Evolutionary conservation across 2,329 filamentous ascomycete genomes (phyloP), one percentile per base, ranked within the genome.

Genomic region (Sclerotinia trifoliorum): DNA sequence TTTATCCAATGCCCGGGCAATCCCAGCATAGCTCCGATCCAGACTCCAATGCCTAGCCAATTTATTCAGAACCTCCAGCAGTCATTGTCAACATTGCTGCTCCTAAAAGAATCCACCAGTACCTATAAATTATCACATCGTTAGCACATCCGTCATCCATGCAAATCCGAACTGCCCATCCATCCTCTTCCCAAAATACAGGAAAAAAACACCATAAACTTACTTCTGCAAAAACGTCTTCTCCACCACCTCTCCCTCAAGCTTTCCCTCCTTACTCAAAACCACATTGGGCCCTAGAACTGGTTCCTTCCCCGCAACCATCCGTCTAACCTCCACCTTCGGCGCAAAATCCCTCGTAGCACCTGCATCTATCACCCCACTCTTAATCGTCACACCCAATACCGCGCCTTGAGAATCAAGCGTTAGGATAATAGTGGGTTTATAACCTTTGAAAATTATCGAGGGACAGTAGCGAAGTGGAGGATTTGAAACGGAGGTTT

Each of bases 221-320:
- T 81, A 90, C 88, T 88, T 90, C 78, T 90, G 88, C 68, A 90
- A 76, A 70, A 90, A 82, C 1, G 84, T 83, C 83, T 89, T 90
- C 80, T 90, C 86, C 66, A 79, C 79, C 75, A 83, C 83, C 70
- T 81, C 81, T 67, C 79, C 83, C 54, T 83, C 83, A 77, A 85
- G 82, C 80, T 82, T 86, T 21, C 88, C 88, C 71, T 88, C 85
- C 0, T 85, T 81, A 57, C 80, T 84, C 71, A 90, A 78, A 60
- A 89, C 84, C 49, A 91, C 82, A 3, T 88, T 88, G 79, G 85
- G 86, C 74, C 89, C 90, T 74, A 90, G 79, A 72, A 83, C 82
- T 2, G 87, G 86, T 75, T 84, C 81, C 76, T 82, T 83, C 1
- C 86, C 88, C 67, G 77, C 79, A 57, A 74, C 78, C 54, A 82